Base-by-base conservation (phyloP, 768 basidiomycete genomes). In the Rhizopogon rudus region DNA sequence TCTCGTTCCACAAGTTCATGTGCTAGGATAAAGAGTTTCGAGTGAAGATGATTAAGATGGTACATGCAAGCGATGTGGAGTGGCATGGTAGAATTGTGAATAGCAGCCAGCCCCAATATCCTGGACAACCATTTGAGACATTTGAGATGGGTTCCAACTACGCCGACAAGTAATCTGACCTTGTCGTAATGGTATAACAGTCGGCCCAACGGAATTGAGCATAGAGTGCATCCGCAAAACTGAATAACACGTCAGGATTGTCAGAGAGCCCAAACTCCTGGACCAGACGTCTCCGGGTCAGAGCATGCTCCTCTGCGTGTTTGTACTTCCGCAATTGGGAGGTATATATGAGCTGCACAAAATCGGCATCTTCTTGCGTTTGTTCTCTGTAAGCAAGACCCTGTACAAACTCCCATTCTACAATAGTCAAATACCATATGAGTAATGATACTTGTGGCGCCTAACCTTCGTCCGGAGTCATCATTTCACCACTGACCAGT, bases 41-140 rank as follows among this genome's bases (percentile, higher is more conserved):
- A 94, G 63, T 95, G 91, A 10, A 98, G 75, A 67, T 96, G 87
- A 25, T 87, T 83, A 17, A 98, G 78, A 70, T 99, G 96, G 66
- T 95, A 91, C 92, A 98, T 96, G 80, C 96, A 98, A 3, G 96
- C 94, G 35, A 99, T 87, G 66, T 99, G 96, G 56, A 98, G 68
- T 0, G 95, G 93, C 74, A 98, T 87, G 1, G 96, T 92, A 6
- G 88, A 81, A 31, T 86, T 84, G 67, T 99, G 97, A 41, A 92
- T 83, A 1, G 88, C 80, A n/a, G 91, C 86, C 9, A 91, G 76
- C 14, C 84, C 81, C 43, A 98, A 76, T 55, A 98, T 97, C 63
- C 96, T 96, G 67, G 22, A 12, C 31, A 40, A 6, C 37, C 31
- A 25, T 6, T 43, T 52, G 20, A 25, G 22, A 49, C 20, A 10